Evolutionary conservation across 2,329 filamentous ascomycete genomes (phyloP), one percentile per base, ranked within the genome.

Genomic region (Rachicladosporium sp.): DNA sequence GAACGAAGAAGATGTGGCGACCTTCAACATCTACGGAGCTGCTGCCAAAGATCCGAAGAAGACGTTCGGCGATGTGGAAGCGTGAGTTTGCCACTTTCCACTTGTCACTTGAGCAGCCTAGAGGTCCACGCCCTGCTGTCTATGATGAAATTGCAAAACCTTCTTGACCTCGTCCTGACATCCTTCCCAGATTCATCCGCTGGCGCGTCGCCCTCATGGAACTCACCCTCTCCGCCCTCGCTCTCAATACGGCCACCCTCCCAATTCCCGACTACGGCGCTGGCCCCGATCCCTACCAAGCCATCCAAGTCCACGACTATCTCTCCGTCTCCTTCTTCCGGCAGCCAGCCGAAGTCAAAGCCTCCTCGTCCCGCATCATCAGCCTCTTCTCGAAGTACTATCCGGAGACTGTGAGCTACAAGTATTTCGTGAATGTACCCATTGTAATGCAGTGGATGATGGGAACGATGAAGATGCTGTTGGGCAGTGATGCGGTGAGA

Each of bases 391-490:
- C 79, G 37, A 78, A 75, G 50, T 81, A 82, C 47, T 94, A 94
- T 65, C 88, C 88, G 0, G 88, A 94, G 67, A 74, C 91, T n/a
- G 70, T 93, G 36, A 77, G 77, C 52, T 76, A 89, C 66, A 95
- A 95, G 69, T 95, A 88, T 71, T 95, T 95, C 58, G 82, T 95
- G 65, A 95, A 95, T 54, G 85, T 95, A 4, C 89, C 89, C 0
- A 64, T 79, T 41, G 70, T 95, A 53, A 95, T 95, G 88, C 83
- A 85, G 41, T 95, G 88, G 68, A 54, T 70, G 51, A 70, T 67
- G 54, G 56, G 57, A 5, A 63, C 63, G 2, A 64, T 67, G 50
- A 68, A 67, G 51, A 47, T 66, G 21, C 50, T 71, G 27, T 57
- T 70, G 37, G 56, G 60, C 12, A 66, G 64, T 49, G 67, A 70